Evolutionary conservation across 2,329 filamentous ascomycete genomes (phyloP), one percentile per base, ranked within the genome.

Genomic region (Conoideocrella luteorostrata): DNA sequence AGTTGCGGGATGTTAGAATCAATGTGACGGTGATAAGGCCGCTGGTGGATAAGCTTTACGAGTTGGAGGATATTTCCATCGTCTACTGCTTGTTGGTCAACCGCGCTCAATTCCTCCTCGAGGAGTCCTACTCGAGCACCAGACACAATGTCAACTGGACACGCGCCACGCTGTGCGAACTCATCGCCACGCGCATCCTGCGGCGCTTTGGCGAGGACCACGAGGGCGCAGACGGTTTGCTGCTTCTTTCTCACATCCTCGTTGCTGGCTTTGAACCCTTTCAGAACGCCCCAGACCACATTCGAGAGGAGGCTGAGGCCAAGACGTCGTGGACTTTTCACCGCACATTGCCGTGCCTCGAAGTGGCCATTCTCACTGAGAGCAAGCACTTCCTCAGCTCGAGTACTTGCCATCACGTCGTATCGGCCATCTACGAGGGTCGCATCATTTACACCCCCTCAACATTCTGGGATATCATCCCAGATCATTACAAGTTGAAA

Each of bases 31-130:
- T 93, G 35, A 82, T 93, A 17, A 78, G 88, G 46, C 88, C 88
- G 1, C 67, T 93, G 21, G 86, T 93, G n/a, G 86, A 93, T 59
- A 84, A 87, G 59, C 75, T 91, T 7, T 93, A 88, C 59, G 81
- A 86, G 54, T 74, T 82, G 46, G 76, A 87, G 47, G 88, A 93
- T 66, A 82, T 90, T 30, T 91, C 86, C 1, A 81, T 90, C 44
- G 85, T 93, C 10, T 93, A 91, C 61, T 91, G 86, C 59, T 68
- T 94, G 47, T 74, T 94, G 18, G 86, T 93, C 51, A 93, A 94
- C 56, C 77, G 86, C 12, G 79, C 81, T 26, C 84, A 89, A 57
- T 93, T 93, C 55, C 70, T 90, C 20, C 76, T 84, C 44, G 86
- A 93, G 60, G 86, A 93, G 60, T 74, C 80, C 10, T 82, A 84